These are phyloP conservation scores for Endoconidiophora polonica DNA, from an alignment of 2,329 filamentous ascomycete genomes.

Conservation along the genomic window DNA sequence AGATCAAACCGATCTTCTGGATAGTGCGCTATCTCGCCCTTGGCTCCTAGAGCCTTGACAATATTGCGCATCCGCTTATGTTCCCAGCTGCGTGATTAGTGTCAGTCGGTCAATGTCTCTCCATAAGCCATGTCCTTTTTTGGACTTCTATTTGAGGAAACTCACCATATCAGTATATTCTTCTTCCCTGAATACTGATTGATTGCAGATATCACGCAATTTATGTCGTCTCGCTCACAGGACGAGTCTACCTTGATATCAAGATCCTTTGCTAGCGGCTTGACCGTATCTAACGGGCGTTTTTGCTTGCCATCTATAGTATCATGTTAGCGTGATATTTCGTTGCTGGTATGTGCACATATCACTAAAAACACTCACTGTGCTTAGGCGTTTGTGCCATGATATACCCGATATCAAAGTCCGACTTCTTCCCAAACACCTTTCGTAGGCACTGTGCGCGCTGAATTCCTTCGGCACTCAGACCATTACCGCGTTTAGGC, in stretches of 20 bases:
- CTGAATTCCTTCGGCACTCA: slow-evolving; percentile 33
- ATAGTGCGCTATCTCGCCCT: slow-evolving; percentile 30
- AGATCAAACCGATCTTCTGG: slow-evolving; percentile 33
- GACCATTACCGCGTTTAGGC: slow-evolving; percentile 31
- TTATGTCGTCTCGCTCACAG: slow-evolving; percentile 37
- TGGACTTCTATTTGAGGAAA: not conserved
- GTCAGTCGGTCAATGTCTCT: not conserved
- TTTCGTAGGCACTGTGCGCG: slow-evolving; percentile 41
- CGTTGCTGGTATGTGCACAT: not conserved
- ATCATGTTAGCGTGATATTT: not conserved
- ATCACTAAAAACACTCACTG: slow-evolving; percentile 18
- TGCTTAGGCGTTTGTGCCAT: slow-evolving; percentile 38
- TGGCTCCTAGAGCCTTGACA: slow-evolving; percentile 32
- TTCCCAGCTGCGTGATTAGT: slow-evolving; percentile 31
- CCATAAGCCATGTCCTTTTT: not conserved
- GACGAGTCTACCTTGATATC: slow-evolving; percentile 36
- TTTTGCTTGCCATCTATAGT: slow-evolving; percentile 30
- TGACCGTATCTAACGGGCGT: slow-evolving; percentile 39
- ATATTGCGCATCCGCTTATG: slow-evolving; percentile 37
- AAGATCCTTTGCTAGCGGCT: slow-evolving; percentile 37
- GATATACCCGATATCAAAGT: slow-evolving; percentile 40
- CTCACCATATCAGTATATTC: slow-evolving; percentile 41
- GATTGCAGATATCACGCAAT: slow-evolving; percentile 36
- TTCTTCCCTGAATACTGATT: slow-evolving; percentile 29
- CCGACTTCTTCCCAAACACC: slow-evolving; percentile 35